These are phyloP conservation scores for Aspergillus saccharolyticus DNA, from an alignment of 495 filamentous ascomycete species.

Conservation along the genomic window DNA sequence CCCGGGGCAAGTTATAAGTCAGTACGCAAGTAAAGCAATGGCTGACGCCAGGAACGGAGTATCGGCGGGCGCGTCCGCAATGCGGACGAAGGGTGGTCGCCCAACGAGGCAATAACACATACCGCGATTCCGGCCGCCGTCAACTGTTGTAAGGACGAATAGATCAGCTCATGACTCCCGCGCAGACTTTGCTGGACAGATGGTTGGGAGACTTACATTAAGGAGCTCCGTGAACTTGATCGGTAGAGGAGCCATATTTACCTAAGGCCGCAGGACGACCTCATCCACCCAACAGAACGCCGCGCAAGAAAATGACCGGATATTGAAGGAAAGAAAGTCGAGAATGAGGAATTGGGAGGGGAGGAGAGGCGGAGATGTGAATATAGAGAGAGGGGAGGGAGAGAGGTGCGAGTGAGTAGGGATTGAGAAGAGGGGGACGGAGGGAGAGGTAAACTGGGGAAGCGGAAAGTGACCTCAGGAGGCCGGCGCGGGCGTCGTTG, in stretches of 20 bases:
- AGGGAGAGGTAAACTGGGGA: constrained; percentile 22
- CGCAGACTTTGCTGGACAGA: not conserved
- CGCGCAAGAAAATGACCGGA: constrained; percentile 33
- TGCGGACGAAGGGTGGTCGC: constrained; percentile 19
- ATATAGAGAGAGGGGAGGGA: constrained; percentile 13
- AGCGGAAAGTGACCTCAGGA: constrained; percentile 41
- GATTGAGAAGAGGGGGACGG: constrained; percentile 18
- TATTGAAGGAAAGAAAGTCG: constrained; percentile 20
- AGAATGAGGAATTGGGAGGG: constrained; percentile 16
- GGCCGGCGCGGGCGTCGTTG: constrained; percentile 36
- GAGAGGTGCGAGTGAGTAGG: constrained; percentile 21
- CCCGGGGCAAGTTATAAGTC: constrained; percentile 34
- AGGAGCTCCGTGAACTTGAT: constrained; percentile 95
- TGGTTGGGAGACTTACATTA: constrained; percentile 56
- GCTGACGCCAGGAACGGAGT: constrained; percentile 9
- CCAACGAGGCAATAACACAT: constrained; percentile 34
- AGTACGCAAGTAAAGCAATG: constrained; percentile 8
- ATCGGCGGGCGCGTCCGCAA: constrained; percentile 13
- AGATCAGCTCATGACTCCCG: constrained; percentile 18
- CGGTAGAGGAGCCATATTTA: constrained; percentile 72
- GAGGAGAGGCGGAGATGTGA: constrained; percentile 15
- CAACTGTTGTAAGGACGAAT: constrained; percentile 46
- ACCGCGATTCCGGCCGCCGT: constrained; percentile 76
- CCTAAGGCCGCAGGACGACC: constrained; percentile 44
- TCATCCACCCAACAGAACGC: constrained; percentile 47